These are phyloP conservation scores for Ambrosiella cleistominuta DNA, from an alignment of 2,329 filamentous ascomycete genomes.

Conservation along the genomic window DNA sequence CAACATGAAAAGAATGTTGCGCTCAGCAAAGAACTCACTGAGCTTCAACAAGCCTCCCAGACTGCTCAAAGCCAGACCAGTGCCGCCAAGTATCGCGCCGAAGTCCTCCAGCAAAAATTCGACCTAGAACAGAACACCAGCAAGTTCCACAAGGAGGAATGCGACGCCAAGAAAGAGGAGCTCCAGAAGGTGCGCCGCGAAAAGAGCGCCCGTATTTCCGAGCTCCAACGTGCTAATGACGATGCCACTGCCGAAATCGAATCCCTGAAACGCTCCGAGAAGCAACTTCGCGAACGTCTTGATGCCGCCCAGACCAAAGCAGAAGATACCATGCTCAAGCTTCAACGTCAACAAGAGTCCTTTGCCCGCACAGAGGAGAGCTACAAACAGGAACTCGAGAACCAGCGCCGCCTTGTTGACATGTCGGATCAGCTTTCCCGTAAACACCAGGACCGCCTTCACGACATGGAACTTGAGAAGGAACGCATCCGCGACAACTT, in stretches of 20 bases:
- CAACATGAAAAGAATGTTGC: constrained; percentile 80
- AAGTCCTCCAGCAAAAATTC: constrained; percentile 76
- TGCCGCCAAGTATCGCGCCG: constrained; percentile 76
- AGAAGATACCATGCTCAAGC: constrained; percentile 63
- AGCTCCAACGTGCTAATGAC: constrained; percentile 75
- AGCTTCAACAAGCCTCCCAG: constrained; percentile 70
- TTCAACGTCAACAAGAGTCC: constrained; percentile 73
- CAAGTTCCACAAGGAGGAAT: constrained; percentile 82
- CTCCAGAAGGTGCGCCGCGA: constrained; percentile 85
- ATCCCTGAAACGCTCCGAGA: constrained; percentile 60
- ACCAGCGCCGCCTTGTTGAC: constrained; percentile 62
- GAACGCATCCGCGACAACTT: constrained; percentile 44
- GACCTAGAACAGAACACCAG: constrained; percentile 76
- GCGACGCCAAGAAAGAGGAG: constrained; percentile 78
- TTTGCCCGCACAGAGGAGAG: constrained; percentile 68
- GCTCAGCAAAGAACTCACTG: constrained; percentile 63
- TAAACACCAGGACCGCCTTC: constrained; percentile 51
- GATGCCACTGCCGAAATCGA: constrained; percentile 66
- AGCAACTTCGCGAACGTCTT: constrained; percentile 61
- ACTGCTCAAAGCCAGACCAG: constrained; percentile 62
- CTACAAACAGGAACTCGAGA: constrained; percentile 73
- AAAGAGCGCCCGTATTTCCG: constrained; percentile 74
- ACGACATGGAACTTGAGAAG: constrained; percentile 50
- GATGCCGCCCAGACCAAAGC: constrained; percentile 73
- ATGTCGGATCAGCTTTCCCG: constrained; percentile 61